Evolutionary conservation across 495 filamentous ascomycete genomes (phyloP).

Genomic region (Jackrogersella multiformis): DNA sequence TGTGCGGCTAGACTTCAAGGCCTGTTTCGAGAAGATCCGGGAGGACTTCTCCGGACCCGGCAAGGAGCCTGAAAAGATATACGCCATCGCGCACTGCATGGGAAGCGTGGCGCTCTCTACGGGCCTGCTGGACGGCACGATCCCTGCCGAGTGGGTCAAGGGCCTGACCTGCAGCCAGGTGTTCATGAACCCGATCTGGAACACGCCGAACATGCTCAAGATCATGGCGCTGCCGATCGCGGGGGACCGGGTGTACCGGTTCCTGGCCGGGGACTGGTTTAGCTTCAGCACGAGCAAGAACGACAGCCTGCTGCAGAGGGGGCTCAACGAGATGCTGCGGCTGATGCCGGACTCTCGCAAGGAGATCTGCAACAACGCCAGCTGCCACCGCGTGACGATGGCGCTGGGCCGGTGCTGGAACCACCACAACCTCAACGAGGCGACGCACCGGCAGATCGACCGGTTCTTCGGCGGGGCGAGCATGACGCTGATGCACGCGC

Average conservation of each 20-base stretch:
- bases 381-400: slow-evolving; percentile 68
- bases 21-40: slow-evolving; percentile 65
- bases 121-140: slow-evolving; percentile 72
- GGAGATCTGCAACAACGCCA: slow-evolving; percentile 70
- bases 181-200: slow-evolving; percentile 71
- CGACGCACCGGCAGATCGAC: slow-evolving; percentile 69
- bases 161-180: slow-evolving; percentile 72
- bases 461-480: slow-evolving; percentile 70
- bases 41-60: slow-evolving; percentile 16
- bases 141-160: slow-evolving; percentile 64
- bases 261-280: slow-evolving; percentile 64
- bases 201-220: slow-evolving; percentile 67
- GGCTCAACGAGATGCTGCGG: slow-evolving; percentile 65
- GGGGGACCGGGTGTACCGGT: slow-evolving; percentile 58
- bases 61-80: slow-evolving; percentile 54
- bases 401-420: slow-evolving; percentile 74
- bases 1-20: slow-evolving; percentile 68
- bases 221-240: slow-evolving; percentile 57
- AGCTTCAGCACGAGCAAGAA: slow-evolving; percentile 55
- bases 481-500: slow-evolving; percentile 65
- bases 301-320: slow-evolving; percentile 60
- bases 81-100: slow-evolving; percentile 73
- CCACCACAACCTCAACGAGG: slow-evolving; percentile 69
- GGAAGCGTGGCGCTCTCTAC: slow-evolving; percentile 67
- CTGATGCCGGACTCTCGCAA: slow-evolving; percentile 65